These are phyloP conservation scores for Trichosporon ovoides DNA, from an alignment of 1,284 basidiomycete genomes.

Conservation along the genomic window DNA sequence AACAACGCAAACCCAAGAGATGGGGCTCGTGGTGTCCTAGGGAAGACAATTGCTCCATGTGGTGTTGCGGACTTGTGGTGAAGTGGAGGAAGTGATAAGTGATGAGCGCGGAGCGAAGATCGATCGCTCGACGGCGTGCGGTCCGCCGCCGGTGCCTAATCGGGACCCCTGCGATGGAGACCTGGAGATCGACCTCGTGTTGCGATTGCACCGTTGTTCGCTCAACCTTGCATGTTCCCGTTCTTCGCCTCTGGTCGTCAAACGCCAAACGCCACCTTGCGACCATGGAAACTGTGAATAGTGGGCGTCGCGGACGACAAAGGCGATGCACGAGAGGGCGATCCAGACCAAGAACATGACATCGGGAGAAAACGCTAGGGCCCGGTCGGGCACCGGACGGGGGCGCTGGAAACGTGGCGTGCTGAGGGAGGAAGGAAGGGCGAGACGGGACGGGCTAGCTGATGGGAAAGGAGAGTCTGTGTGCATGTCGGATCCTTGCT, in stretches of 20 bases:
- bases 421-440: neutral
- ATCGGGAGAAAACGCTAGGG: slow-evolving; percentile 3
- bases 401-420: slow-evolving; percentile 4
- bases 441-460: too few relatives aligned
- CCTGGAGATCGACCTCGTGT: neutral
- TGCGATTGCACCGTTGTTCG: neutral
- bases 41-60: too few relatives aligned
- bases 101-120: too few relatives aligned
- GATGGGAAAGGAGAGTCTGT: neutral
- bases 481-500: neutral
- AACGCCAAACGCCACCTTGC: neutral
- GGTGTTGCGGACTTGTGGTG: too few relatives aligned
- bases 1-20: too few relatives aligned
- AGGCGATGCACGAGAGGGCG: neutral
- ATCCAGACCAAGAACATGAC: neutral
- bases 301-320: neutral
- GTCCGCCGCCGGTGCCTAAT: neutral
- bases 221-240: neutral
- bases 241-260: neutral
- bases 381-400: neutral
- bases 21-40: too few relatives aligned
- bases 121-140: too few relatives aligned
- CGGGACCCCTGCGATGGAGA: too few relatives aligned
- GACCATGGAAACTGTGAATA: neutral
- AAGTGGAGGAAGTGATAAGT: too few relatives aligned